Base-by-base conservation (phyloP, 495 filamentous ascomycete genomes). In the Extremus antarcticus region DNA sequence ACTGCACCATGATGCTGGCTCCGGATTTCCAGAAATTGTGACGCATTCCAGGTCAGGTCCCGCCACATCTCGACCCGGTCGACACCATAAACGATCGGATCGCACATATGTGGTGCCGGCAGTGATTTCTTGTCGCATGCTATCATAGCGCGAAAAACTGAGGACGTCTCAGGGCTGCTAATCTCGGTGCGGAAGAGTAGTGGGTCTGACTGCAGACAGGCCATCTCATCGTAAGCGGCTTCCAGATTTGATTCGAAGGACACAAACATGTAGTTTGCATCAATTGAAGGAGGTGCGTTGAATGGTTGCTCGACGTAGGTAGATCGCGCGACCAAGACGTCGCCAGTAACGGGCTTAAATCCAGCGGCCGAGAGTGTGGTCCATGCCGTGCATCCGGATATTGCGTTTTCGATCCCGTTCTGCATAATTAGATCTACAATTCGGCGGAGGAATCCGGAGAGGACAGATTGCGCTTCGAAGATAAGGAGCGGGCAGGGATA, bases 391-490 rank as follows among this genome's bases (percentile, higher is more conserved):
- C n/a, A n/a, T n/a, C n/a, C n/a, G n/a, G n/a, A n/a, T n/a, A n/a
- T n/a, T n/a, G 29, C 41, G 41, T 21, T 7, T 45, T 46, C 38
- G 21, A 19, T 21, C 2, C 54, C 54, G 2, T 43, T 25, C 38
- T 11, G 25, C 29, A 51, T 29, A 24, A 56, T 29, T 3, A 25
- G 19, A 13, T 56, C 38, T 1, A 50, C 53, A 40, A 51, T n/a
- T 22, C 2, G 2, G 4, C 43, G 25, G 16, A 49, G 43, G 25
- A 56, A 50, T 19, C 29, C 2, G 10, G 39, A 20, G 25, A 56
- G 23, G n/a, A 20, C 21, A 2, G 13, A 16, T 25, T 56, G 53
- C 8, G 53, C 46, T 45, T 50, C 25, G 11, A 56, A 29, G 24
- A 50, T 50, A 3, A 41, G 25, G n/a, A 20, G 46, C 3, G 45